Evolutionary conservation across 2,329 filamentous ascomycete species (phyloP).

Genomic region (Fusarium pseudonygamai): DNA sequence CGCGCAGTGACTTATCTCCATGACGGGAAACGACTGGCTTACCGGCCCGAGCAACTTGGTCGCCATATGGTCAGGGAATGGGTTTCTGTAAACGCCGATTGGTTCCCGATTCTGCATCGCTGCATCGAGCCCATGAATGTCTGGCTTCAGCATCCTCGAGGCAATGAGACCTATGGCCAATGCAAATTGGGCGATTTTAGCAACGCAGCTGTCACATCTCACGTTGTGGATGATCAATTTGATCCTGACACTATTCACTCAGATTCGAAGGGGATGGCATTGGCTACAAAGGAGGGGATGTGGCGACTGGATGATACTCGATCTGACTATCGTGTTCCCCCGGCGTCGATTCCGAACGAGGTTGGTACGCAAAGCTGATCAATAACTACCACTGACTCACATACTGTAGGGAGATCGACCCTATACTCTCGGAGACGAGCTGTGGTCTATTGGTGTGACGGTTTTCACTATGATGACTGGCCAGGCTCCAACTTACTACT

Average conservation of each 20-base stretch:
- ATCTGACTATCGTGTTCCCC: background rate
- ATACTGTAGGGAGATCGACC: slow-evolving; percentile 41
- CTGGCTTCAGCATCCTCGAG: slow-evolving; percentile 59
- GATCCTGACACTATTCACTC: background rate
- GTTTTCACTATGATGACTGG: slow-evolving; percentile 56
- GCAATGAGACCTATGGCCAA: slow-evolving; percentile 60
- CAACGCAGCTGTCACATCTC: slow-evolving; percentile 52
- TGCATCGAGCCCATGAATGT: slow-evolving; percentile 59
- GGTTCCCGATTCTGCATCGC: slow-evolving; percentile 63
- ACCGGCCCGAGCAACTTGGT: slow-evolving; percentile 4
- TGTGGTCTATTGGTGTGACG: slow-evolving; percentile 51
- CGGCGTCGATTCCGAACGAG: slow-evolving; percentile 8
- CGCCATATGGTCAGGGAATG: background rate
- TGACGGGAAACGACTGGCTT: slow-evolving; percentile 52
- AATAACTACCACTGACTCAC: background rate
- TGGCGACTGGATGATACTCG: slow-evolving; percentile 16
- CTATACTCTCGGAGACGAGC: slow-evolving; percentile 51
- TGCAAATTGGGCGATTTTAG: slow-evolving; percentile 64
- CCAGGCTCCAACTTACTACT: slow-evolving; percentile 13
- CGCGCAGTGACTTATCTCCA: slow-evolving; percentile 64
- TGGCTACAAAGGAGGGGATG: slow-evolving; percentile 26
- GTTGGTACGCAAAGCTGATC: background rate
- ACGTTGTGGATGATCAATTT: slow-evolving; percentile 30
- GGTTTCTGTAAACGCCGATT: slow-evolving; percentile 51
- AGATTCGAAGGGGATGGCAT: slow-evolving; percentile 4